Evolutionary conservation across 139 green algal genomes (phyloP), one percentile per base, ranked within the genome.

Genomic region (Chlorella sorokiniana): DNA sequence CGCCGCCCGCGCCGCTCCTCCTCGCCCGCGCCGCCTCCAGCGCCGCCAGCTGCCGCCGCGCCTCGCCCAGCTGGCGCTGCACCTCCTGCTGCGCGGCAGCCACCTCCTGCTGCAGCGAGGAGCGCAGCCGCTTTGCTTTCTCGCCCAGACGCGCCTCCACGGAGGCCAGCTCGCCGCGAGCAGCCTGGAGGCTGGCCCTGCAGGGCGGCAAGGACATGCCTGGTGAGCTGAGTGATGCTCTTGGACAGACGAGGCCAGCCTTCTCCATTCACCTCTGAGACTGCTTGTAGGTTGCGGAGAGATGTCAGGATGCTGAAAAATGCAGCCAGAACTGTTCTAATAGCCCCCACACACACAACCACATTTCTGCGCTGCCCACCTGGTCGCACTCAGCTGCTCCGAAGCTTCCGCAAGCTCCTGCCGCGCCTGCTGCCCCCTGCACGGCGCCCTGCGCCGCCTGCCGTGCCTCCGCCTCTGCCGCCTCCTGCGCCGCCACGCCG

Each of bases 51-150:
- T 81, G 75, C 59, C 27, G 14, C 59, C 71, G 75, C 16, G 75
- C 75, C n/a, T 81, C 56, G 18, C 2, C 14, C 14, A 81, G 56
- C 75, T 81, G 75, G 23, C 61, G 56, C 40, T 81, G 75, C 41
- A 81, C 75, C 75, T 71, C 25, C 3, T 61, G 29, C 40, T 81
- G 38, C 1, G 75, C 75, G 16, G 75, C 56, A 16, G 59, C 41
- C 56, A 71, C 62, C n/a, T 81, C 75, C 41, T 81, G 59, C 75
- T 81, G 62, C 75, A 81, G 38, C 29, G 59, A 59, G 59, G 25
- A 27, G 1, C 59, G 59, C 59, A 81, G 75, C 9, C 40, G 40
- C 41, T 40, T 59, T 16, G 59, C 59, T 41, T 70, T 71, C 35
- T 70, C 59, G 3, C 29, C 56, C 75, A 71, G 38, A 27, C 59